These are phyloP conservation scores for Nakaseomyces nivariensis DNA, from an alignment of 1,139 yeast genomes.

Conservation along the genomic window DNA sequence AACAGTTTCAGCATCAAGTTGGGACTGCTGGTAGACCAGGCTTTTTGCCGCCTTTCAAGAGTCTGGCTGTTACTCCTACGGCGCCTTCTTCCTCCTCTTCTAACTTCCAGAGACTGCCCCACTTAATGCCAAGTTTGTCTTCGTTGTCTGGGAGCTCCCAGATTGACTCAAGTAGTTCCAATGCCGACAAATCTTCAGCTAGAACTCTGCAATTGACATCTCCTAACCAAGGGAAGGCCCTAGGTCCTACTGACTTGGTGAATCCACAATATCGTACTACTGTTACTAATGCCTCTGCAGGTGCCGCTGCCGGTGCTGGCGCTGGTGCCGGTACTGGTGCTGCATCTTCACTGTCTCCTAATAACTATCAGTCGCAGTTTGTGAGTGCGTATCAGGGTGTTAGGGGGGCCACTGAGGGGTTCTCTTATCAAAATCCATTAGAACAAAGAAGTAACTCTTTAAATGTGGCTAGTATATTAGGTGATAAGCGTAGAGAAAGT, in stretches of 20 bases:
- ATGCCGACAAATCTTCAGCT: not conserved
- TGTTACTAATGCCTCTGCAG: too few relatives aligned
- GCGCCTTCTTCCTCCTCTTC: not conserved
- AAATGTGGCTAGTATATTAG: not conserved
- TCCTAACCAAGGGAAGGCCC: not conserved
- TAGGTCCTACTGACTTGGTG: not conserved
- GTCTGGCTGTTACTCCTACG: not conserved
- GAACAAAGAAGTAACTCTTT: not conserved
- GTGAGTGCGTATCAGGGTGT: not conserved
- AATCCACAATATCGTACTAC: not conserved
- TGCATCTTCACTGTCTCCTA: too few relatives aligned
- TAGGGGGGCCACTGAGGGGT: not conserved
- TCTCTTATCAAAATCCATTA: not conserved
- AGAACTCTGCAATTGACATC: not conserved
- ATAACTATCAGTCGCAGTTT: not conserved
- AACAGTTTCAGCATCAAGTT: not conserved
- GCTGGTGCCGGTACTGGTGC: too few relatives aligned
- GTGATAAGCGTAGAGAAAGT: not conserved
- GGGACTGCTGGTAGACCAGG: not conserved
- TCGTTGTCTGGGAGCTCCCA: not conserved
- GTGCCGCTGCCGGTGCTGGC: too few relatives aligned
- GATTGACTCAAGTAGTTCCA: not conserved
- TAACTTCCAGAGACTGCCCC: not conserved
- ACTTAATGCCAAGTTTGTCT: not conserved
- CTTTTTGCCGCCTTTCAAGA: conserved; percentile 1